Base-by-base conservation (phyloP, 768 basidiomycete genomes). In the Leccinellum albellum region DNA sequence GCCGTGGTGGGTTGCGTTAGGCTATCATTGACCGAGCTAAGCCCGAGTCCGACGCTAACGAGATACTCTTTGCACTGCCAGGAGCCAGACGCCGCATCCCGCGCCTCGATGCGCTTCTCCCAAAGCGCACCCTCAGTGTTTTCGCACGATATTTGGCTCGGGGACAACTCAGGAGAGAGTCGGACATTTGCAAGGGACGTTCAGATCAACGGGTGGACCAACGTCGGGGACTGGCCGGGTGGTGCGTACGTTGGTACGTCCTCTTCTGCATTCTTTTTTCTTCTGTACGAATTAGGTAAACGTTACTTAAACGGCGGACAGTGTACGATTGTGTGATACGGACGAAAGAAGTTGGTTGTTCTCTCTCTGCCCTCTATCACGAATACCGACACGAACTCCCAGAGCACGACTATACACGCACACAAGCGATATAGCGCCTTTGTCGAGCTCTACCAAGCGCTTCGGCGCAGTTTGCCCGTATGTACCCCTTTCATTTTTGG, bases 261-360 rank as follows among this genome's bases (percentile, higher is more conserved):
- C 21, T 14, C 9, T 12, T 1, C 6, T 23, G 6, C n/a, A 20
- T 40, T 3, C 40, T 46, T 24, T n/a, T 24, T 24, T 10, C 45
- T 9, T 24, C 1, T 10, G 7, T 40, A 32, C n/a, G 14, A 15
- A 14, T 15, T 12, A 7, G 14, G 24, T n/a, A 21, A 4, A 15
- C 12, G 9, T 21, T n/a, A n/a, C n/a, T n/a, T 10, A 4, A 45
- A 45, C 20, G 13, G 13, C 23, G 28, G 35, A 10, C 54, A 80
- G 87, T 88, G 10, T 89, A 88, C 64, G 87, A 89, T 59, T 86
- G 85, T 62, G 83, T 78, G 8, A 84, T 90, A 52, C 80, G 75
- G 26, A 88, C 86, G 0, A 85, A 82, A 68, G 85, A 87, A 75
- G 77, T 75, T 29, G 1, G 70, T 58, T 10, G 40, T 44, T 42